Percentiles rank a stretch among this genome's conserved stretches.
Conservation (phyloP, 2,329 filamentous ascomycete species). For the Neofusicoccum sp. region DNA sequence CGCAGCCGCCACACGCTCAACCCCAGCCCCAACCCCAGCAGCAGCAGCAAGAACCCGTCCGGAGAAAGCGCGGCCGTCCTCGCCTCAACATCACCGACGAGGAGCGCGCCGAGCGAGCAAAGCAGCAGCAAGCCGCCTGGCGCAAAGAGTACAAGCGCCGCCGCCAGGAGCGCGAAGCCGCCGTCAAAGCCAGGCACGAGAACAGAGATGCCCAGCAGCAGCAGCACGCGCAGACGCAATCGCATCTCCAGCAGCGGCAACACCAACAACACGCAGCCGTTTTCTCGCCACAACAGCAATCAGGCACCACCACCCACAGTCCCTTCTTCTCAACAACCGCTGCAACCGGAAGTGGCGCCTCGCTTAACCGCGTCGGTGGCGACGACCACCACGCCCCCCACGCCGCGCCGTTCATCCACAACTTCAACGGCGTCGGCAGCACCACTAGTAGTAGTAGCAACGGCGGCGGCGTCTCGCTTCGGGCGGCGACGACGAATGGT, state of each 20-base stretch:
- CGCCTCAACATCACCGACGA: slow-evolving; percentile 18
- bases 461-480: background rate
- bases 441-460: background rate
- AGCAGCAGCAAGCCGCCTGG: slow-evolving; percentile 16
- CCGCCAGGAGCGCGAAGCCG: slow-evolving; percentile 35
- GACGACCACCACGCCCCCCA: background rate
- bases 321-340: background rate
- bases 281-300: background rate
- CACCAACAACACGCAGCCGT: background rate
- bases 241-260: background rate
- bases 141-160: slow-evolving; percentile 13
- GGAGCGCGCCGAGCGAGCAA: slow-evolving; percentile 13
- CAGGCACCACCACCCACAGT: background rate
- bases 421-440: background rate
- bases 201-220: background rate
- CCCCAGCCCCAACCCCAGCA: background rate
- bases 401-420: background rate
- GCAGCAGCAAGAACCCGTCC: slow-evolving; percentile 6
- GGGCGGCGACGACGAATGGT: too few relatives aligned
- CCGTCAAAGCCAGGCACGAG: slow-evolving; percentile 58
- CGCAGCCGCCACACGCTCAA: background rate
- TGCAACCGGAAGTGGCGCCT: background rate
- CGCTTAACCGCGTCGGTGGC: background rate
- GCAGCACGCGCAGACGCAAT: background rate
- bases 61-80: slow-evolving; percentile 16